Evolutionary conservation across 768 basidiomycete species (phyloP).

Genomic region (Tubosaeta sp.): DNA sequence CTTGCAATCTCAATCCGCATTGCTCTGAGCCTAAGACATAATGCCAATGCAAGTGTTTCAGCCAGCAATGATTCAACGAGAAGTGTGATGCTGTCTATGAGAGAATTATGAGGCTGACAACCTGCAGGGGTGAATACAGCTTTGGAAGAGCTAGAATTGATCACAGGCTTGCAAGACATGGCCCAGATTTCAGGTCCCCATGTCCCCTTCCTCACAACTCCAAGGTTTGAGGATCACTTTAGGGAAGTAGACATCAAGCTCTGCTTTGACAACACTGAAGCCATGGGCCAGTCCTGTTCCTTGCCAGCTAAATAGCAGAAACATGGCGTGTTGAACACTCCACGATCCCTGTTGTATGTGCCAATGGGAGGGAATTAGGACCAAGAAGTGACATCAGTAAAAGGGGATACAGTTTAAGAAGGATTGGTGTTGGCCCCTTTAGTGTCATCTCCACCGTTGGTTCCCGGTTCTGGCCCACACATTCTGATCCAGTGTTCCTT

Average conservation of each 20-base stretch:
- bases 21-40: constrained; percentile 59
- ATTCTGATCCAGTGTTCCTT: constrained; percentile 9
- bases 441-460: no score
- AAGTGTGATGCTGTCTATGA: constrained; percentile 55
- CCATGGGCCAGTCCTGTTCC: constrained; percentile 8
- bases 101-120: constrained; percentile 43
- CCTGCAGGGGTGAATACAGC: constrained; percentile 2
- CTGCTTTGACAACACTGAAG: constrained; percentile 39
- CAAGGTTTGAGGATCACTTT: constrained; percentile 55
- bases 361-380: constrained; percentile 51
- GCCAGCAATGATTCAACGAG: constrained; percentile 46
- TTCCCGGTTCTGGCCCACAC: constrained; percentile 11
- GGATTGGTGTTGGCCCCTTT: constrained; percentile 15
- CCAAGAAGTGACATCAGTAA: constrained; percentile 47
- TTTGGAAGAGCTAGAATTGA: constrained; percentile 19
- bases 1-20: constrained; percentile 67
- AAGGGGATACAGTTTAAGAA: constrained; percentile 17
- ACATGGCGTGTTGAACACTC: constrained; percentile 63
- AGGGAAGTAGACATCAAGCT: constrained; percentile 35
- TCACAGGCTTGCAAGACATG: constrained; percentile 35
- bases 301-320: constrained; percentile 27
- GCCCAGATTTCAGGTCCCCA: constrained; percentile 33
- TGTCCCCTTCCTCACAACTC: constrained; percentile 39
- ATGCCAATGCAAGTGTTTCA: constrained; percentile 33
- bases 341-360: constrained; percentile 61